Base-by-base conservation (phyloP, 1,284 basidiomycete genomes). In the Malassezia psittaci region DNA sequence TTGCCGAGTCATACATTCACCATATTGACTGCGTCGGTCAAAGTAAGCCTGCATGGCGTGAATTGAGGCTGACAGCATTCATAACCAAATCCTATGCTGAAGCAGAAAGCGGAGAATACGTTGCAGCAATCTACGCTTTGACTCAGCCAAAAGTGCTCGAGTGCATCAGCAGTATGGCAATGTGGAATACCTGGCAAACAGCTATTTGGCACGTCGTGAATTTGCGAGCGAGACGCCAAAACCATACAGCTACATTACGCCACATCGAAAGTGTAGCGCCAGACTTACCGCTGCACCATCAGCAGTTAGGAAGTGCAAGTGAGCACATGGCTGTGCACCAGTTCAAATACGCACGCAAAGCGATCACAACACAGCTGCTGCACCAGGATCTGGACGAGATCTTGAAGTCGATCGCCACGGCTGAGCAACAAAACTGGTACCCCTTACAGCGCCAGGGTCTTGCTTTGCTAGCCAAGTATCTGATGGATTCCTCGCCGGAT, bases 361-460 rank as follows among this genome's bases (percentile, higher is more conserved):
- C 48, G n/a, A 18, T 51, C 3, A 36, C 29, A 10, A 45, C 55
- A 1, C 15, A 42, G 24, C 55, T 52, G 50, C 55, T 51, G 24
- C 39, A 52, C 24, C 50, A 52, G 35, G 13, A 38, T 6, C 40
- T 57, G 5, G 51, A 57, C 5, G 13, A 19, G 1, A 39, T 57
- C 15, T 48, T 57, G 50, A 35, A 43, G 36, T 35, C 50, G 9
- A 39, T 57, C 10, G 51, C 51, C 2, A 18, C 37, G 0, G 39
- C 40, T 19, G 55, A 52, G 38, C 38, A 10, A 24, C 55, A 52
- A 42, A 40, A 57, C 9, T 19, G 43, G 9, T 57, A 39, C 19
- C 55, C 55, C 2, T 6, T 49, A 43, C 40, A 46, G 21, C 55
- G 55, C 40, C 36, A 40, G 9, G 50, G 55, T n/a, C 40, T 57